Base-by-base conservation (phyloP, 805 yeast species). In the Saturnispora mendoncae region DNA sequence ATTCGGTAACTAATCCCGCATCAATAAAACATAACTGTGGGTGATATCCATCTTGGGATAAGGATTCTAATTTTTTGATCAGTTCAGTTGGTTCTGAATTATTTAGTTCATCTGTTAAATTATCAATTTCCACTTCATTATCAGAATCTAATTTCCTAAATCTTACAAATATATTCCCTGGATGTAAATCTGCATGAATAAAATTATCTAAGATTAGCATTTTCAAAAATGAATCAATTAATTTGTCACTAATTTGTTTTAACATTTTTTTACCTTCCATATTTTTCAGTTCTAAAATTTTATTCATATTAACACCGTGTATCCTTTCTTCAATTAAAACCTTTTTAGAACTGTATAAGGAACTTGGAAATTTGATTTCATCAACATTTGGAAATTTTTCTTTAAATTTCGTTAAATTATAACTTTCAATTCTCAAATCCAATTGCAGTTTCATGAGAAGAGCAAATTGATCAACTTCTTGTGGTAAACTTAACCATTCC, bases 401-500 rank as follows among this genome's bases (percentile, higher is more conserved):
- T 46, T 78, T 71, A 60, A 92, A 92, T 45, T 72, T 76, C 6
- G 72, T 65, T 43, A 92, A 64, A 56, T 92, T 92, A 47, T 80
- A 65, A 1, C 92, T 92, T 57, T 92, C 99, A 28, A 92, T 84
- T 48, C 97, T 67, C 44, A 92, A 63, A 61, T 92, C 97, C 43
- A 92, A 65, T 60, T 92, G 99, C 38, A 85, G 59, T 30, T 78
- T 76, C 97, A 92, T 90, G 65, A 92, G 70, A 0, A 76, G 65
- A 1, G 85, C 72, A 57, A 92, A 92, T 53, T 88, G 92, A 33
- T 79, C 83, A 2, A 90, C 97, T 58, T 92, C 98, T 46, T 81
- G 90, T 0, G 97, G 98, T 36, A 92, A 65, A 3, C 96, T 84
- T 4, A 92, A 67, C 99, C 99, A 92, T 57, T 92, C 97, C 94